Base-by-base conservation (phyloP, 2,329 filamentous ascomycete genomes). In the Cercospora zeae-maydis region DNA sequence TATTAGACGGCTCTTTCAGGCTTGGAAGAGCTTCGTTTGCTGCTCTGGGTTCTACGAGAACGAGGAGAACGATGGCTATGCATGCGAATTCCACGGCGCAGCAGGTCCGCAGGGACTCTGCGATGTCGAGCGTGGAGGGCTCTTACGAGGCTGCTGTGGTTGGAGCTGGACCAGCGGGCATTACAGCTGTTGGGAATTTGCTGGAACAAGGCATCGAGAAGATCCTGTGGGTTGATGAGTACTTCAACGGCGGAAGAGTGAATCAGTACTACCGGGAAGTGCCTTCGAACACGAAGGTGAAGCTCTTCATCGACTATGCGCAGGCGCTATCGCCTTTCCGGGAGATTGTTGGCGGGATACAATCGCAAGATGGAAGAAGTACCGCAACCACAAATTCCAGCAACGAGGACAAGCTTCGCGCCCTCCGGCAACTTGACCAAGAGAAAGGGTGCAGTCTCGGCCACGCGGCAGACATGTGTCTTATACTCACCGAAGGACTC, bases 281-380 rank as follows among this genome's bases (percentile, higher is more conserved):
- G 19, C 85, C 85, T 65, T 83, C 80, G 68, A 88, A 88, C 71
- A 88, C 86, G 62, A 87, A 85, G 70, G 84, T 85, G 45, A 79
- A 80, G 49, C 77, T 85, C 21, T 88, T 88, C 71, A 75, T 84
- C 62, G 77, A 82, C 30, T 88, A 83, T 72, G 84, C 84, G 16
- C 79, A 81, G 16, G 83, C 80, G 1, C 74, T 84, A 1, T 73
- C 80, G 36, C 78, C 84, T 0, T 86, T 88, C 71, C 76, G 78
- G 63, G 74, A 80, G 16, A 80, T 87, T 51, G 76, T 82, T 54
- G 77, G 81, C 55, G 75, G 74, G 21, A 77, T 81, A 2, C 77
- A 78, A 11, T 76, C 77, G 7, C 59, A 68, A 61, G 67, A 68
- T 16, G 64, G 69, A 36, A 27, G 24, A 10, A 19, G 3, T n/a